Evolutionary conservation across 371 early-diverging fungal genomes (phyloP).

Genomic region (Basidiobolus meristosporus): DNA sequence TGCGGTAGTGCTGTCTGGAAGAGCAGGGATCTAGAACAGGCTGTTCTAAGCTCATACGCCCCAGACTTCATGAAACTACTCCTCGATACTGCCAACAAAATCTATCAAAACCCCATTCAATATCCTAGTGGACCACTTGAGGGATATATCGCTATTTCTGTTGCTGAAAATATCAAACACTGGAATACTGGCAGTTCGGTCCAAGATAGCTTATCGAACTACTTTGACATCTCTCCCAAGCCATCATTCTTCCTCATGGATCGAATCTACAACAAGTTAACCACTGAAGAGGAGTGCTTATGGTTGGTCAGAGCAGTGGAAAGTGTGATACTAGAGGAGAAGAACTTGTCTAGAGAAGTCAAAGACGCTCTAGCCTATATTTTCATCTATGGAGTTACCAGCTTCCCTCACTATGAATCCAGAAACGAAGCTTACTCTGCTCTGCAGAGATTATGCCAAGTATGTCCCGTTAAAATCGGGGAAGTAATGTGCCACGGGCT

Average conservation of each 20-base stretch:
- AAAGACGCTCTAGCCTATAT: constrained; percentile 8
- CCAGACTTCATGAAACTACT: constrained; percentile 22
- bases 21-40: background rate
- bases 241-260: constrained; percentile 63
- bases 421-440: constrained; percentile 22
- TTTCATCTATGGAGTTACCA: constrained; percentile 26
- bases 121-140: constrained; percentile 30
- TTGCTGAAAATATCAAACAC: constrained; percentile 4
- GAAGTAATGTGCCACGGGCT: constrained; percentile 20
- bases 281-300: constrained; percentile 34
- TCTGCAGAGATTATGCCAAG: background rate
- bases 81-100: constrained; percentile 31
- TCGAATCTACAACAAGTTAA: constrained; percentile 58
- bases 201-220: background rate
- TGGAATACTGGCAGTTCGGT: background rate
- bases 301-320: constrained; percentile 50
- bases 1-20: background rate
- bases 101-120: constrained; percentile 34
- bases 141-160: constrained; percentile 41
- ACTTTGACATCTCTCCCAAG: constrained; percentile 18
- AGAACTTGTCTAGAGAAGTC: constrained; percentile 6
- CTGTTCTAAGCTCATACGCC: constrained; percentile 7
- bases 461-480: constrained; percentile 4
- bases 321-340: constrained; percentile 13
- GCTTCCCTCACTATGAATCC: constrained; percentile 25